Conservation (phyloP, 441 rosid species). For the Erodium moschatum region DNA sequence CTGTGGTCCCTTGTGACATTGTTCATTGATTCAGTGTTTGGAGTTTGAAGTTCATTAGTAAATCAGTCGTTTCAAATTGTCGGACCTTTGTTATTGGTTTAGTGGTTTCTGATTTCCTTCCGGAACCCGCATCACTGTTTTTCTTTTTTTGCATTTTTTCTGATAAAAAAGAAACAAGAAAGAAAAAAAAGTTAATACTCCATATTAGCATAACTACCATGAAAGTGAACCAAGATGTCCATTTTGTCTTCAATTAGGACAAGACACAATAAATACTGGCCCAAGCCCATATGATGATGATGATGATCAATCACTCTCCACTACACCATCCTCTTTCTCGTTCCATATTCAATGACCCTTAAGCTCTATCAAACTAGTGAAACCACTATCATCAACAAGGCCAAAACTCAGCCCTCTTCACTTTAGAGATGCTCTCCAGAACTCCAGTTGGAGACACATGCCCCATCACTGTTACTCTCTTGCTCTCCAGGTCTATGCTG, state of each 20-base stretch:
- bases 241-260: background rate
- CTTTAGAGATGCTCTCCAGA: slow-evolving; percentile 56
- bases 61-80: too few species aligned
- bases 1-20: too few species aligned
- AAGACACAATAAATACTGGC: background rate
- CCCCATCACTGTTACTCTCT: slow-evolving; percentile 61
- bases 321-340: background rate
- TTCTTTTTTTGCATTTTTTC: too few species aligned
- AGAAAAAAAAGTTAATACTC: background rate
- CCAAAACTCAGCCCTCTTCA: slow-evolving; percentile 61
- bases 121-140: too few species aligned
- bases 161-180: background rate
- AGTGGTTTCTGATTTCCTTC: too few species aligned
- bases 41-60: too few species aligned
- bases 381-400: slow-evolving; percentile 5
- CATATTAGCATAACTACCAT: background rate
- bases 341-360: background rate
- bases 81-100: too few species aligned
- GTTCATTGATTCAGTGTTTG: too few species aligned
- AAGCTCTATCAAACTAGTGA: background rate
- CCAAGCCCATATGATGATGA: background rate
- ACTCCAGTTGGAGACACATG: slow-evolving; percentile 43
- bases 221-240: background rate
- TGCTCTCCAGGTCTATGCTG: slow-evolving; percentile 55
- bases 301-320: slow-evolving; percentile 1